These are phyloP conservation scores for Auricularia heimuer DNA, from an alignment of 768 basidiomycete species.

Conservation along the genomic window DNA sequence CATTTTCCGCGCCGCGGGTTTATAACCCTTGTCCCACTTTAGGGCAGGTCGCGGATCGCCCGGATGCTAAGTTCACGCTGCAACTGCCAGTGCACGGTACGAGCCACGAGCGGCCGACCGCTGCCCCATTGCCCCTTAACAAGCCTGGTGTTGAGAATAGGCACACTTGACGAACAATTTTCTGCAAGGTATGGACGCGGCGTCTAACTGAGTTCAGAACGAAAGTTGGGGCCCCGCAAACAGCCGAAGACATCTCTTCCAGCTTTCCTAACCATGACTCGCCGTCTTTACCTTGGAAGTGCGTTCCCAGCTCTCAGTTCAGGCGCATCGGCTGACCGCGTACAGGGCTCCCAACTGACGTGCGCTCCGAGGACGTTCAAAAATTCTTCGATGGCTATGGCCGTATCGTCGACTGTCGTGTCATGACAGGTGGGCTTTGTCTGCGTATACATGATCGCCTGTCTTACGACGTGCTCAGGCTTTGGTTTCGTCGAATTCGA, in stretches of 20 bases:
- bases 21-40: not conserved
- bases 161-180: no score
- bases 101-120: no score
- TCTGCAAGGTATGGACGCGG: not conserved
- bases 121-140: no score
- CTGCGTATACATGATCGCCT: not conserved
- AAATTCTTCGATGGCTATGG: slow-evolving; percentile 90
- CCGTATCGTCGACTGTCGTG: slow-evolving; percentile 79
- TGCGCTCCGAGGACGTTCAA: slow-evolving; percentile 72
- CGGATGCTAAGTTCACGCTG: no score
- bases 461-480: slow-evolving; percentile 31
- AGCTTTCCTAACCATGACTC: slow-evolving; percentile 43
- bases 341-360: slow-evolving; percentile 72
- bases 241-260: not conserved
- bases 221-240: not conserved
- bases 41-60: not conserved
- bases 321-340: not conserved
- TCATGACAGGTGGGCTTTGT: slow-evolving; percentile 73
- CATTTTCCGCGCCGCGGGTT: not conserved
- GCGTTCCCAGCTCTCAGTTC: slow-evolving; percentile 16
- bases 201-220: not conserved
- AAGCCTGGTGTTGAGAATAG: no score
- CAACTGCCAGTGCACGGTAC: no score
- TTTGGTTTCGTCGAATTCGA: slow-evolving; percentile 99
- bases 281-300: slow-evolving; percentile 84